phyloP scores from a whole-genome alignment of 345 rosid genomes.

The Psidium guajava region DNA sequence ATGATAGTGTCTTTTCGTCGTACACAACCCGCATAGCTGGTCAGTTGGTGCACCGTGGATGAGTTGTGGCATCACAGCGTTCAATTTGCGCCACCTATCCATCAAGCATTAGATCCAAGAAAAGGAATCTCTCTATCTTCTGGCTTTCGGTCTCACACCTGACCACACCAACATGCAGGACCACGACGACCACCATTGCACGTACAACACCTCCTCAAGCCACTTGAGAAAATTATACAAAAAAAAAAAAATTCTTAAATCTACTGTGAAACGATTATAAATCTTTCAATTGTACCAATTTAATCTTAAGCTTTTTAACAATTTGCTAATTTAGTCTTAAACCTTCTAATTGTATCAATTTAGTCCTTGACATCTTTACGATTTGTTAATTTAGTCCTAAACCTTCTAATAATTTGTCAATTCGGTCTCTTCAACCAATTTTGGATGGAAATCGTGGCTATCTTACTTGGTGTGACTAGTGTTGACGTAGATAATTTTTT shows the following conservation, averaged over 20 bases:
- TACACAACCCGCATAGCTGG: no score
- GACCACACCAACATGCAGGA: neutral
- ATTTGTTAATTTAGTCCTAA: neutral
- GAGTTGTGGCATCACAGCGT: neutral
- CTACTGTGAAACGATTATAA: neutral
- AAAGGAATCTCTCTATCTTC: neutral
- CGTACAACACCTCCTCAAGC: neutral
- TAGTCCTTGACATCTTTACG: rapidly evolving
- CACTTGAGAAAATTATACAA: neutral
- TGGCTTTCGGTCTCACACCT: neutral
- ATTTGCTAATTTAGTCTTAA: neutral
- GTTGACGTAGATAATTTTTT: no score
- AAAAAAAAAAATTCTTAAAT: neutral
- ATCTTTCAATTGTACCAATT: neutral
- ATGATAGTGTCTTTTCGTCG: no score
- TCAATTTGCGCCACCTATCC: neutral
- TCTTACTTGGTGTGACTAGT: rapidly evolving
- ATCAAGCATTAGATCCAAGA: neutral
- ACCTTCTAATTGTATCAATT: no score
- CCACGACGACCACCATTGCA: neutral
- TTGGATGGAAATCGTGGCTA: rapidly evolving
- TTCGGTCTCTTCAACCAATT: neutral
- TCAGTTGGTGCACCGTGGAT: no score
- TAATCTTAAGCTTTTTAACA: neutral
- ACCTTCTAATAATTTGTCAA: neutral